Percentiles rank a stretch among this genome's conserved stretches.
Evolutionary conservation across 345 rosid species (phyloP).

Genomic region (Gossypium anomalum): DNA sequence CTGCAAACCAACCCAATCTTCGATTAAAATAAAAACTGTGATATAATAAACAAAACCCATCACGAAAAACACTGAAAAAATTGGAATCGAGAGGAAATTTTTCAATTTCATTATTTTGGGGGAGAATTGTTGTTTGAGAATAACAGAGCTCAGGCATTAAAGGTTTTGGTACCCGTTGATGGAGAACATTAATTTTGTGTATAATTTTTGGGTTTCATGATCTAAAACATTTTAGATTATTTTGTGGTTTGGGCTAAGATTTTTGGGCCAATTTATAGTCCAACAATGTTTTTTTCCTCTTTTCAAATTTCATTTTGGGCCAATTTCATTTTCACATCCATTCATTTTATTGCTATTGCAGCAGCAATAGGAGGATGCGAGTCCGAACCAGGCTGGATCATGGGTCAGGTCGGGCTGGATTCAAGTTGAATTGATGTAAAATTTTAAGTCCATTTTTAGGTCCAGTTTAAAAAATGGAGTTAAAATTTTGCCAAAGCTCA

Average conservation of each 20-base stretch:
- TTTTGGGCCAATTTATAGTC: too few relatives aligned
- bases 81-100: slow-evolving; percentile 53
- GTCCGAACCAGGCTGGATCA: too few relatives aligned
- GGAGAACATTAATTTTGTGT: background rate
- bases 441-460: too few relatives aligned
- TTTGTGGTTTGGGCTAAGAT: background rate
- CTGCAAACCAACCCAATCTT: slow-evolving; percentile 52
- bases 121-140: background rate
- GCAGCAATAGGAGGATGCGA: too few relatives aligned
- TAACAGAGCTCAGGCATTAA: background rate
- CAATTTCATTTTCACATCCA: too few relatives aligned
- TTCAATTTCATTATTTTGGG: slow-evolving; percentile 35
- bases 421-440: accelerated
- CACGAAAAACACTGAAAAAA: slow-evolving; percentile 36
- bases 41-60: slow-evolving; percentile 49
- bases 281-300: too few relatives aligned
- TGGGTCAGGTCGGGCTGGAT: too few relatives aligned
- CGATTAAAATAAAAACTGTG: slow-evolving; percentile 50
- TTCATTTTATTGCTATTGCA: too few relatives aligned
- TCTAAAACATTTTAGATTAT: background rate
- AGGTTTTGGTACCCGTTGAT: background rate
- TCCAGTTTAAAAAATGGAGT: accelerated
- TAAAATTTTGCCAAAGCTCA: too few relatives aligned
- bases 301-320: too few relatives aligned
- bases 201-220: too few relatives aligned